Percentiles rank a stretch among this genome's conserved stretches.
Conservation (phyloP, 805 yeast genomes). For the Wickerhamiella domercqiae region DNA sequence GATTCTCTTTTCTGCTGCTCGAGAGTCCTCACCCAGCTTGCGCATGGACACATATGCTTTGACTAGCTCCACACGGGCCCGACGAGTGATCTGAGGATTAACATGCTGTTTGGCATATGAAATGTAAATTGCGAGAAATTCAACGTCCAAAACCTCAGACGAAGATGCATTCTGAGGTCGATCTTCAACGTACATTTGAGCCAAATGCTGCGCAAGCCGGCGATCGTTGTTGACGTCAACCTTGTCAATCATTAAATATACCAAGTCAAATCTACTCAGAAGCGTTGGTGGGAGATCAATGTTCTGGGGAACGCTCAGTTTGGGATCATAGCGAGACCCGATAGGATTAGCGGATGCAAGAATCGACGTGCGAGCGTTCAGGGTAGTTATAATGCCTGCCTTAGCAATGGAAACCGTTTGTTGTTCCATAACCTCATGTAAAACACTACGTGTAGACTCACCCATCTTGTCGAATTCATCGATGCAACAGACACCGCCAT, state of each 20-base stretch:
- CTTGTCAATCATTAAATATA: conserved; percentile 79
- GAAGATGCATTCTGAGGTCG: conserved; percentile 54
- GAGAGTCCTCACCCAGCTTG: conserved; percentile 78
- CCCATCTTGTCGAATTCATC: conserved; percentile 98
- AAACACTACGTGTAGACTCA: conserved; percentile 82
- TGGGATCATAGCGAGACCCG: conserved; percentile 89
- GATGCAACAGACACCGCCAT: conserved; percentile 97
- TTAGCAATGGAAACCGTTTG: conserved; percentile 96
- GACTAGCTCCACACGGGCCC: conserved; percentile 74
- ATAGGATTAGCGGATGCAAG: conserved; percentile 96
- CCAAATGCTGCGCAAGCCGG: conserved; percentile 76
- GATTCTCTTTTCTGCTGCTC: conserved; percentile 74
- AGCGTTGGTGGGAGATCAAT: conserved; percentile 95
- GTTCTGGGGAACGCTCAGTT: conserved; percentile 83
- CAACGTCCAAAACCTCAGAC: conserved; percentile 65
- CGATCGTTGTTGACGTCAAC: conserved; percentile 79
- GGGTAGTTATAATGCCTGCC: conserved; percentile 94
- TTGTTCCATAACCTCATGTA: conserved; percentile 99
- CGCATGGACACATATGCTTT: conserved; percentile 86
- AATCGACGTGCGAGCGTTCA: conserved; percentile 91
- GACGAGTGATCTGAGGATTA: conserved; percentile 65
- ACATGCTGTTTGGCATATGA: conserved; percentile 83
- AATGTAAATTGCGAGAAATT: conserved; percentile 73
- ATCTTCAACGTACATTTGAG: conserved; percentile 85
- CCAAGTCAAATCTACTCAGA: conserved; percentile 86